Evolutionary conservation across 2,329 filamentous ascomycete genomes (phyloP).

Genomic region (Zymoseptoria passerinii): DNA sequence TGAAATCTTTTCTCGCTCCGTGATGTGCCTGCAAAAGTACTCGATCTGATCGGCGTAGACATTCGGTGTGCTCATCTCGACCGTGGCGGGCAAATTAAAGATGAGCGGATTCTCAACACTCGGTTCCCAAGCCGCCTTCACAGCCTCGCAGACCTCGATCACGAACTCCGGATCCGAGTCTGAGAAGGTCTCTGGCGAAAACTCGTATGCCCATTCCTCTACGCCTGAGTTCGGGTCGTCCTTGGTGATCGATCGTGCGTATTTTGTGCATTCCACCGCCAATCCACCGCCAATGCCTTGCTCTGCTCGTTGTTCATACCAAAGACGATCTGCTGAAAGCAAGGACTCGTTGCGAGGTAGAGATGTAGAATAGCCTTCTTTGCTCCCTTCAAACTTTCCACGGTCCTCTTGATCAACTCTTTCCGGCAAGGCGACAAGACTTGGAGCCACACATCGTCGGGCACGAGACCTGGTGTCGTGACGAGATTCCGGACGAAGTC

Average conservation of each 20-base stretch:
- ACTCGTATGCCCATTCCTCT: constrained; percentile 71
- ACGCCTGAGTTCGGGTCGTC: constrained; percentile 50
- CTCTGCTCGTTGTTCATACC: constrained; percentile 75
- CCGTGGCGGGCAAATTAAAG: constrained; percentile 93
- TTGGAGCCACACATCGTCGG: constrained; percentile 85
- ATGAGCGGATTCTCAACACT: constrained; percentile 74
- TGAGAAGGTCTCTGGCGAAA: constrained; percentile 82
- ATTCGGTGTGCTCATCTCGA: constrained; percentile 91
- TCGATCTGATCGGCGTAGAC: constrained; percentile 95
- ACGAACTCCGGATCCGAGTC: constrained; percentile 80
- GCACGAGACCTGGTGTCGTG: constrained; percentile 72
- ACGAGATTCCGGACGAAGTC: constrained; percentile 85
- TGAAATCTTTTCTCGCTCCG: constrained; percentile 75
- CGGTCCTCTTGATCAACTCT: constrained; percentile 81
- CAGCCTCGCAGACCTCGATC: constrained; percentile 77
- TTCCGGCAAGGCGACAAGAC: constrained; percentile 86
- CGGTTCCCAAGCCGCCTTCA: constrained; percentile 89
- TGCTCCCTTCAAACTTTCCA: constrained; percentile 77
- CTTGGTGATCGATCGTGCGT: constrained; percentile 85
- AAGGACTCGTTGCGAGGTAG: constrained; percentile 92
- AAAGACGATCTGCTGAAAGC: constrained; percentile 88
- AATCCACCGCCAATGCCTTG: constrained; percentile 73
- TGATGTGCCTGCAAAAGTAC: constrained; percentile 82
- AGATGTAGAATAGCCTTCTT: constrained; percentile 94
- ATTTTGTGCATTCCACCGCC: constrained; percentile 77